Percentiles rank a stretch among this genome's conserved stretches.
Conservation (phyloP, 768 basidiomycete species). For the Mycena vitilis region DNA sequence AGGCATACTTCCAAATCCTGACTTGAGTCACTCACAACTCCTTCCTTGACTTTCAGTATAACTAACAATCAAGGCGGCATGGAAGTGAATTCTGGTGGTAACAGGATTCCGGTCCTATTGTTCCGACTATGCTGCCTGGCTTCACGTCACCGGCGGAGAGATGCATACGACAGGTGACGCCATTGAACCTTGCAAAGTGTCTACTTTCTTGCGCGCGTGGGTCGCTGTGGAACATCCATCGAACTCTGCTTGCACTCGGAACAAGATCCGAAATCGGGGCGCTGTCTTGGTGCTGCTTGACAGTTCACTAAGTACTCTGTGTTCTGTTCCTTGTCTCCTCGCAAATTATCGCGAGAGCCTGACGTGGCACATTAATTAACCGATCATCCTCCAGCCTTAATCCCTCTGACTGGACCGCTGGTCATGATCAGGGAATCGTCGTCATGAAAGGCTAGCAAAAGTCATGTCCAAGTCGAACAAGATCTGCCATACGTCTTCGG, state of each 20-base stretch:
- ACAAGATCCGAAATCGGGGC: constrained; percentile 9
- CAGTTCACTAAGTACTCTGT: neutral
- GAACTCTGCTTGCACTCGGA: neutral
- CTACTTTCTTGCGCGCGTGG: constrained; percentile 13
- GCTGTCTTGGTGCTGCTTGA: neutral
- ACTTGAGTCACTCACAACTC: neutral
- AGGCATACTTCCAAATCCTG: neutral
- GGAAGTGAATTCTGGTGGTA: neutral
- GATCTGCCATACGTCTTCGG: constrained; percentile 21
- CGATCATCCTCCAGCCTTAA: neutral
- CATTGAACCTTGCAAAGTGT: neutral
- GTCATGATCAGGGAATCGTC: neutral
- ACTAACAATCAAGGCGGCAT: neutral
- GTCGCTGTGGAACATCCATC: neutral
- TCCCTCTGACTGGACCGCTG: constrained; percentile 17
- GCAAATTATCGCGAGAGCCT: neutral
- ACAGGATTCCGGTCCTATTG: neutral
- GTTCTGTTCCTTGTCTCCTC: neutral
- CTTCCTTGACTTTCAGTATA: neutral
- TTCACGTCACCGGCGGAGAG: no score
- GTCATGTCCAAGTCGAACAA: constrained; percentile 19
- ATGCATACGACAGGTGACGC: constrained; percentile 13
- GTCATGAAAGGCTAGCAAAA: constrained; percentile 12
- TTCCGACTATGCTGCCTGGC: neutral
- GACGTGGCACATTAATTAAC: neutral